Evolutionary conservation across 2,329 filamentous ascomycete species (phyloP), one percentile per base, ranked within the genome.

Genomic region (Pseudogymnoascus sp.): DNA sequence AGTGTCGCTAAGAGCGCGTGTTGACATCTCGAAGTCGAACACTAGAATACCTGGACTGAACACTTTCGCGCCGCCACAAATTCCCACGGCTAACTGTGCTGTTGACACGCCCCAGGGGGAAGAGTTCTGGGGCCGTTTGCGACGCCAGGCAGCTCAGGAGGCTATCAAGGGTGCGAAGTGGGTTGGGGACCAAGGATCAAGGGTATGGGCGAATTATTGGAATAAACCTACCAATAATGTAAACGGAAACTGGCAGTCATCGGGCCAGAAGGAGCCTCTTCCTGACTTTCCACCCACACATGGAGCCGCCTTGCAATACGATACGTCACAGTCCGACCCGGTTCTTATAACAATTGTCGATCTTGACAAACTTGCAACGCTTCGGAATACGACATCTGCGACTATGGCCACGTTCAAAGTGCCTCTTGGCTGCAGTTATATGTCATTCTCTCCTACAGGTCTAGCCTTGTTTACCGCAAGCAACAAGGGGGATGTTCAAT

Each of bases 161-260:
- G 78, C 91, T 44, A 89, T 92, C 46, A 86, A 89, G 64, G 86
- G 87, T 18, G 89, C 87, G 25, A 88, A 84, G 67, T 92, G 89
- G 86, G 84, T 91, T 63, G 87, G 89, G 2, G 89, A 92, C 70
- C 89, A 92, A 72, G 86, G 90, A 21, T 81, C 86, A 70, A 87
- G 91, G 72, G 87, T 88, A 8, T 91, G 89, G 83, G 91, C 91
- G 70, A 88, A 83, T 70, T 93, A 95, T 76, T 92, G 89, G 84
- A 91, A 89, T 70, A 81, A 83, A 72, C 73, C 79, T 64, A 67
- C 78, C 59, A 59, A 42, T 31, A 60, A 60, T 81, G 81, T 50
- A 79, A 37, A 37, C 14, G 46, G 36, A 7, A 28, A 31, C 36
- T 62, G 38, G 50, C 21, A 46, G n/a, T 18, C 62, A 28, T 25